Percentiles rank a stretch among this genome's conserved stretches.
phyloP scores from a whole-genome alignment of 805 yeast species.

The Zygosaccharomyces gambellarensis region DNA sequence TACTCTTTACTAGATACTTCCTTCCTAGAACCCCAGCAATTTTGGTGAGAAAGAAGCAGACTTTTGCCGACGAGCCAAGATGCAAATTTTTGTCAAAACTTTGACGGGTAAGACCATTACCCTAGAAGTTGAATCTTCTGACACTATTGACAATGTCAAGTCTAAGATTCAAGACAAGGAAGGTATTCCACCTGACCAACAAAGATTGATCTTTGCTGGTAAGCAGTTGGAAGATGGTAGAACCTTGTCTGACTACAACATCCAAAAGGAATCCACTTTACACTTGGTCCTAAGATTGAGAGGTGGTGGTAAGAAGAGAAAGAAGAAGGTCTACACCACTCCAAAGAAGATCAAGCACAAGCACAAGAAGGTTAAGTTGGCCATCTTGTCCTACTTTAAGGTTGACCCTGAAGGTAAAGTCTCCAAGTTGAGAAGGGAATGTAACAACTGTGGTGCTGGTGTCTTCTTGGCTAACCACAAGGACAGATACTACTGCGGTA shows the following conservation, averaged over 20 bases:
- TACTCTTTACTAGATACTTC: no score
- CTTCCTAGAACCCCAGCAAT: slow-evolving; percentile 1
- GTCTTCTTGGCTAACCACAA: slow-evolving; percentile 99
- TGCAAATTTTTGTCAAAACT: slow-evolving; percentile 99
- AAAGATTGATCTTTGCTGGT: slow-evolving; percentile 95
- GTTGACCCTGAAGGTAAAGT: slow-evolving; percentile 98
- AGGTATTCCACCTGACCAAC: slow-evolving; percentile 98
- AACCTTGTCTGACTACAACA: slow-evolving; percentile 95
- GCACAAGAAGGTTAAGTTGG: slow-evolving; percentile 98
- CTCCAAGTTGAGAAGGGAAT: slow-evolving; percentile 97
- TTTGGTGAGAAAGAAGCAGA: slow-evolving; percentile 39
- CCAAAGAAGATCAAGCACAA: slow-evolving; percentile 99
- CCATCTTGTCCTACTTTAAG: slow-evolving; percentile 99
- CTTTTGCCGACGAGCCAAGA: slow-evolving; percentile 51
- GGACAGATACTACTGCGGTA: slow-evolving; percentile 99
- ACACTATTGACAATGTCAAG: slow-evolving; percentile 95
- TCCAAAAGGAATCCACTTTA: slow-evolving; percentile 94
- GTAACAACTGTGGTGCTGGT: slow-evolving; percentile 98
- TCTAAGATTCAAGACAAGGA: slow-evolving; percentile 95
- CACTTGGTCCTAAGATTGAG: slow-evolving; percentile 96
- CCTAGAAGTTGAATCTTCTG: slow-evolving; percentile 95
- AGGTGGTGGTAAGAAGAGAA: slow-evolving; percentile 98
- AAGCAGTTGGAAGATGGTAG: slow-evolving; percentile 96
- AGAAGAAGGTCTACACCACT: slow-evolving; percentile 99
- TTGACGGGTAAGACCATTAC: slow-evolving; percentile 99